Evolutionary conservation across 805 yeast species (phyloP).

Genomic region (Candida insectorum): DNA sequence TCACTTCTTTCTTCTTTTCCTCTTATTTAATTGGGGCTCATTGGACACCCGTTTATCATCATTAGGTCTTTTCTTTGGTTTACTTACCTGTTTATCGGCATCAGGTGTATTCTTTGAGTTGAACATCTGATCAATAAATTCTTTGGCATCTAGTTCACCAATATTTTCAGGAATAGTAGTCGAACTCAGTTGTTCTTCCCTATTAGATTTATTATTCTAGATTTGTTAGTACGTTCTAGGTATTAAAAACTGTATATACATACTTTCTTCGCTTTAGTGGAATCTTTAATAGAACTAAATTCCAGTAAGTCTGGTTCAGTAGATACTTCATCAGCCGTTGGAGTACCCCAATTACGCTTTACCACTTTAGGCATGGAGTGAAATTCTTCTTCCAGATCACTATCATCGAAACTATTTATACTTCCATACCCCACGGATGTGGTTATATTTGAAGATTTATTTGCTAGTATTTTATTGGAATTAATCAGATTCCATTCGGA

Average conservation of each 20-base stretch:
- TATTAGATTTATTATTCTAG: not conserved
- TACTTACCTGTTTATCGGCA: not conserved
- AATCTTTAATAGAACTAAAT: not conserved
- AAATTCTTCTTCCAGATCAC: slow-evolving; percentile 15
- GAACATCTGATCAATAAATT: slow-evolving; percentile 5
- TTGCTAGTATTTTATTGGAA: slow-evolving; percentile 22
- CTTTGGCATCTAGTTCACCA: slow-evolving; percentile 4
- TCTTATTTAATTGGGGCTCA: slow-evolving; percentile 2
- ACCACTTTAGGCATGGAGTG: not conserved
- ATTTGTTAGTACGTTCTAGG: not conserved
- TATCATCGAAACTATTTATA: slow-evolving; percentile 24
- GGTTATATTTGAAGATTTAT: slow-evolving; percentile 18
- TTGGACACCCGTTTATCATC: not conserved
- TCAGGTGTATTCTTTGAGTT: not conserved
- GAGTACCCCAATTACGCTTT: not conserved
- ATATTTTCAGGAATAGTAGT: slow-evolving; percentile 2
- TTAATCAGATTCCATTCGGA: slow-evolving; percentile 52
- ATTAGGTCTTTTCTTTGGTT: not conserved
- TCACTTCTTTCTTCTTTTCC: slow-evolving; percentile 6
- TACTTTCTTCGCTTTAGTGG: not conserved
- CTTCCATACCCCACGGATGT: slow-evolving; percentile 41
- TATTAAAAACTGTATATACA: not conserved
- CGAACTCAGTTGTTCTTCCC: slow-evolving; percentile 1
- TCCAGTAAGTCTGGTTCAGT: not conserved
- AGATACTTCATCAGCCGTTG: not conserved